Percentiles rank a stretch among this genome's conserved stretches.
Conservation (phyloP, 306 rosid genomes). For the Leucaena leucocephala region DNA sequence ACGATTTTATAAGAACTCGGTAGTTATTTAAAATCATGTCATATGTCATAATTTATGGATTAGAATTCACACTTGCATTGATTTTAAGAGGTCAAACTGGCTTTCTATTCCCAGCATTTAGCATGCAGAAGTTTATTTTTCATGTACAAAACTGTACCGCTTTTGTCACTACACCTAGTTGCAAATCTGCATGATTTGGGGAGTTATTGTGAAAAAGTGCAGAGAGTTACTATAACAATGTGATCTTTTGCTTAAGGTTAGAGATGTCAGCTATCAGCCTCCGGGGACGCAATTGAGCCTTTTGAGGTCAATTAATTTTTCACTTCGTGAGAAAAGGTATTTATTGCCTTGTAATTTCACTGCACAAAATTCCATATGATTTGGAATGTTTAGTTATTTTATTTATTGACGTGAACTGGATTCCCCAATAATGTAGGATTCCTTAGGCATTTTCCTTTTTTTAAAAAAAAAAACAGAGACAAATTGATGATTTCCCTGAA, state of each 20-base stretch:
- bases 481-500: not conserved
- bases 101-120: constrained; percentile 10
- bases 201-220: constrained; percentile 4
- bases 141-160: constrained; percentile 3
- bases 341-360: constrained; percentile 19
- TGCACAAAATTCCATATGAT: constrained; percentile 4
- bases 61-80: not conserved
- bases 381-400: constrained; percentile 28
- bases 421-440: not conserved
- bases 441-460: not conserved
- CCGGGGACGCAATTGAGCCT: constrained; percentile 84
- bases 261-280: constrained; percentile 78
- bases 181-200: constrained; percentile 2
- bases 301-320: constrained; percentile 68
- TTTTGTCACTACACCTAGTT: not conserved
- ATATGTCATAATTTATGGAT: not conserved
- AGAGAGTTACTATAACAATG: constrained; percentile 10
- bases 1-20: not conserved
- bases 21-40: not conserved
- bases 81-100: not conserved
- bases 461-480: not conserved
- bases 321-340: constrained; percentile 84
- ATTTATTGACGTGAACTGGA: constrained; percentile 2
- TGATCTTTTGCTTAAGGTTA: constrained; percentile 49
- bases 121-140: constrained; percentile 5